phyloP scores from a whole-genome alignment of 139 green algal species.

The Edaphochlamys debaryana region DNA sequence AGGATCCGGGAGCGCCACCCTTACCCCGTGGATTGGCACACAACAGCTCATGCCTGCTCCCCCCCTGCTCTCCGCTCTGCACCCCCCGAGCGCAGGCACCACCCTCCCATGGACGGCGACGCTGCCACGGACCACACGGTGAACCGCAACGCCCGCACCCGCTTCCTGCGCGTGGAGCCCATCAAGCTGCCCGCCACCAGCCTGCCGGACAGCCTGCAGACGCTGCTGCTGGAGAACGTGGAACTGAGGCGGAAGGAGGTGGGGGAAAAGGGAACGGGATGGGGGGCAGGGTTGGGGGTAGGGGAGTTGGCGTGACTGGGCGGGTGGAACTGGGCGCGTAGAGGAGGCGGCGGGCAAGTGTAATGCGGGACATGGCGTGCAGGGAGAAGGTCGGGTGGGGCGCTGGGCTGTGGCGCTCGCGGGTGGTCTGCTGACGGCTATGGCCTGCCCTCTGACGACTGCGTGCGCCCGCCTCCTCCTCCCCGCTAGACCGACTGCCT shows the following conservation, averaged over 20 bases:
- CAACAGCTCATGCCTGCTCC: neutral
- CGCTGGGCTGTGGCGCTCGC: too few species aligned
- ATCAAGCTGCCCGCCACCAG: conserved; percentile 28
- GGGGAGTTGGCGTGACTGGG: too few species aligned
- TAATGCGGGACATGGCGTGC: too few species aligned
- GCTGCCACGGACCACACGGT: neutral
- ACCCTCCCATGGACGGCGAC: conserved; percentile 13
- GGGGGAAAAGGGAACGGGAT: neutral
- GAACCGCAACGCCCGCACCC: neutral
- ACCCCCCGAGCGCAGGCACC: neutral
- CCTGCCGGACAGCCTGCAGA: conserved; percentile 25
- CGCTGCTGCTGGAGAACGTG: conserved; percentile 44
- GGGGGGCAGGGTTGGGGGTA: neutral
- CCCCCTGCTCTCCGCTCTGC: neutral
- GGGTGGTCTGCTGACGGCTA: too few species aligned
- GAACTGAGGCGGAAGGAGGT: conserved; percentile 36
- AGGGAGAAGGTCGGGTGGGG: too few species aligned
- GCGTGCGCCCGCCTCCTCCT: too few species aligned
- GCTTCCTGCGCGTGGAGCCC: conserved; percentile 28
- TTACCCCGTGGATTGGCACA: too few species aligned
- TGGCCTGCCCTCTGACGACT: too few species aligned
- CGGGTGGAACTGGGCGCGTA: too few species aligned
- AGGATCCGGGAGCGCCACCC: too few species aligned
- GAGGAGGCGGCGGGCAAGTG: too few species aligned
- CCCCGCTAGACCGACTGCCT: conserved; percentile 34